Evolutionary conservation across 495 filamentous ascomycete species (phyloP), one percentile per base, ranked within the genome.

Genomic region (Penicillium verhagenii): DNA sequence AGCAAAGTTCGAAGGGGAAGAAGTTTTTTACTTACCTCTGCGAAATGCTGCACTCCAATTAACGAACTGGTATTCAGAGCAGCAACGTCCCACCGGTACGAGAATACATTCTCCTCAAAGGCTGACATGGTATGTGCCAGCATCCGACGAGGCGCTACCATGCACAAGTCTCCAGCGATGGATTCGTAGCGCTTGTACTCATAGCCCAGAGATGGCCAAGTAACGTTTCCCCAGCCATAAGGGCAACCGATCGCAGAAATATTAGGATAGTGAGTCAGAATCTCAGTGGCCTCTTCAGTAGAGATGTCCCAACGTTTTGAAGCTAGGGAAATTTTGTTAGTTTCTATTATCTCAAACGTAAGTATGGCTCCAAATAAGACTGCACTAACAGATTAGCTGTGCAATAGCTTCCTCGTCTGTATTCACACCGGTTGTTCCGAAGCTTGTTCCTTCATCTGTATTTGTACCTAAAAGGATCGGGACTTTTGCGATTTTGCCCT

Each of bases 121-220:
- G 40, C 52, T 7, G 78, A 66, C 77, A 81, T 84, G 0, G 73
- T 61, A 48, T 79, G 49, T 38, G 78, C 79, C 26, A 80, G 74
- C 44, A 77, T 66, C 20, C 83, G 77, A 7, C 82, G 76, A 13
- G 75, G 77, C 8, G 77, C 79, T 14, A 75, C 76, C 75, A 86
- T 83, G 51, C 74, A 66, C 1, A 79, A 29, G 65, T 86, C 82
- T 2, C 79, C 81, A 0, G 77, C 74, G 47, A 81, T 79, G 4
- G 81, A 80, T 9, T 70, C 69, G 16, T 74, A 74, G 1, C 82
- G 77, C 20, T 81, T 80, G 54, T 75, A 84, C 61, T 78, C 69
- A 5, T 73, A 60, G 0, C 83, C 83, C 28, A 72, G 54, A 1
- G 19, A 14, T 4, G 69, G 69, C 68, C 75, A 74, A 19, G 72